Conservation (phyloP, 768 basidiomycete genomes). For the Serendipita vermifera region DNA sequence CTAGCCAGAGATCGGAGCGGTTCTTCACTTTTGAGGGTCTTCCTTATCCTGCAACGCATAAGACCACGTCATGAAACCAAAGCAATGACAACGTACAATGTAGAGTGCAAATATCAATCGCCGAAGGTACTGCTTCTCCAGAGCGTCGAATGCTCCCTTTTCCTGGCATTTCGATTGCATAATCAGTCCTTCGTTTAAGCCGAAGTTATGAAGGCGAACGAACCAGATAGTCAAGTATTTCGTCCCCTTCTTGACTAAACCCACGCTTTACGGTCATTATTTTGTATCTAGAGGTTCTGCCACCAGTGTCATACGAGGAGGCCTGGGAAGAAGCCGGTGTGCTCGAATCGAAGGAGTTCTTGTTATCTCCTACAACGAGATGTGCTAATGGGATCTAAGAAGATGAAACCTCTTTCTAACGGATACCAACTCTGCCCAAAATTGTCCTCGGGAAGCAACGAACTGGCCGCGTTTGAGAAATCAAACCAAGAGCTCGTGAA, state of each 20-base stretch:
- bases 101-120: slow-evolving; percentile 81
- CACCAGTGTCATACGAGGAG: slow-evolving; percentile 22
- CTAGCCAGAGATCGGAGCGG: no score
- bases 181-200: slow-evolving; percentile 11
- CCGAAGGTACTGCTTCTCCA: slow-evolving; percentile 71
- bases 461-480: background rate
- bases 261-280: slow-evolving; percentile 65
- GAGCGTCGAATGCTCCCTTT: slow-evolving; percentile 72
- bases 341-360: slow-evolving; percentile 45
- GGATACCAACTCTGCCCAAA: slow-evolving; percentile 46
- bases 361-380: slow-evolving; percentile 3
- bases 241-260: slow-evolving; percentile 72
- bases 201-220: slow-evolving; percentile 20
- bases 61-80: slow-evolving; percentile 11
- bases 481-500: background rate
- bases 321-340: slow-evolving; percentile 22
- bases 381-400: slow-evolving; percentile 10
- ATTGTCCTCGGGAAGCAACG: slow-evolving; percentile 61
- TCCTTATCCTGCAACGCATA: slow-evolving; percentile 49
- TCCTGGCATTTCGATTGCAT: slow-evolving; percentile 37
- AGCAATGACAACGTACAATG: slow-evolving; percentile 39
- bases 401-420: slow-evolving; percentile 1
- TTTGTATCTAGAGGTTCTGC: slow-evolving; percentile 43
- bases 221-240: slow-evolving; percentile 68
- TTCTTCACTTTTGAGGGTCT: slow-evolving; percentile 65